Evolutionary conservation across 2,329 filamentous ascomycete genomes (phyloP), one percentile per base, ranked within the genome.

Genomic region (Xylaria multiplex): DNA sequence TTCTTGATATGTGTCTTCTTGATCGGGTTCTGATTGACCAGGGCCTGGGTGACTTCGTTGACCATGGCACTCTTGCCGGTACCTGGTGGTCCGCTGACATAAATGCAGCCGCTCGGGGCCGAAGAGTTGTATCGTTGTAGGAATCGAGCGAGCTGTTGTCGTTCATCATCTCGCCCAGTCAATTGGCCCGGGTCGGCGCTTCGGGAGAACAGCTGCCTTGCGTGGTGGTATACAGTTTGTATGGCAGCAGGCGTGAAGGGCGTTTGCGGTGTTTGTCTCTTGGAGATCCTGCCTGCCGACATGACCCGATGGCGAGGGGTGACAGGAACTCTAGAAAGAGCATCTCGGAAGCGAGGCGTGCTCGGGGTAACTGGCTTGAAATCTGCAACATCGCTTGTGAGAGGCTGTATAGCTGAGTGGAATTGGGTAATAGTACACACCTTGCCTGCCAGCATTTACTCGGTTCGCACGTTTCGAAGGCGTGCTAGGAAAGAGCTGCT

Each of bases 41-140:
- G 80, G 49, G 88, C 83, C 54, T 87, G 82, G 54, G 91, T 91
- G 57, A 97, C 87, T 76, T 96, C 90, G 69, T 90, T 90, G 68
- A 98, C 89, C 83, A 98, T 91, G 35, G 96, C 96, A 78, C 94
- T 98, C 82, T 99, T 99, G 61, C 96, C 96, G 0, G 96, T 99
- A 11, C 96, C 96, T 2, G 96, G 96, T 3, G 96, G 96, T 0
- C 96, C 96, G 72, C 94, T 97, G 71, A 99, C 91, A 77, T 99
- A 99, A 58, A 97, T 86, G 76, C 95, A 98, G 59, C 94, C 93
- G 59, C 90, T 89, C 2, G 85, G 86, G 11, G 82, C 83, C 19
- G 86, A 79, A 8, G 86, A 82, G 5, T 90, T 81, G 71, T 89
- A 88, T 57, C 86, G 85, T 45, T 86, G 81, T 57, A 97, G 84